Base-by-base conservation (phyloP, 192 early-diverging fungal species). In the Cetraspora pellucida region DNA sequence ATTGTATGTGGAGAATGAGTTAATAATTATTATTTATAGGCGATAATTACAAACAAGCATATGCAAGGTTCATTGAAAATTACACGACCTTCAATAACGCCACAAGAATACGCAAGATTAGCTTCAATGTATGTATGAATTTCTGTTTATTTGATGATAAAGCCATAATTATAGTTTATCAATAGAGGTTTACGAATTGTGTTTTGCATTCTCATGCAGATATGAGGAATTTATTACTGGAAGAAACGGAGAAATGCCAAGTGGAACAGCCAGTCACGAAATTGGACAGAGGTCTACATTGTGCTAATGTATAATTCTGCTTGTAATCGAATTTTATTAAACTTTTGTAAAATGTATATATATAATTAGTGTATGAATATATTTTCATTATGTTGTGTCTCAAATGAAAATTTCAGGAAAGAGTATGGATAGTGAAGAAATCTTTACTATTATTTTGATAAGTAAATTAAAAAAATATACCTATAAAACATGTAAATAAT, bases 161-260 rank as follows among this genome's bases (percentile, higher is more conserved):
- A n/a, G n/a, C 11, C 30, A 52, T 71, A 31, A 16, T 16, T 7
- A 11, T 78, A 30, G 4, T 44, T 57, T 55, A 7, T 55, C 11
- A 52, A 52, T 21, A 9, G 37, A 45, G 68, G 3, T 25, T 11
- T 55, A 19, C 17, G 10, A 37, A 27, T 54, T 25, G 37, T 23
- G 21, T 60, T 9, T 63, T 8, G 2, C 45, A 60, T 21, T 9
- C 43, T 27, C 17, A 27, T 65, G 75, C 44, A 84, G 83, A 17
- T 89, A 89, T 60, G 61, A 83, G 49, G 88, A 89, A 67, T 89
- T 89, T 74, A 70, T 89, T 50, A 86, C 86, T 16, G 88, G 87
- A 58, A 82, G 88, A 43, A 89, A 84, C 10, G 88, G 88, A 50
- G 88, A 89, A 65, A 81, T 89, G 80, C 83, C 85, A 37, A 84